phyloP scores from a whole-genome alignment of 2,329 filamentous ascomycete genomes.

The Fusarium kyushuense region DNA sequence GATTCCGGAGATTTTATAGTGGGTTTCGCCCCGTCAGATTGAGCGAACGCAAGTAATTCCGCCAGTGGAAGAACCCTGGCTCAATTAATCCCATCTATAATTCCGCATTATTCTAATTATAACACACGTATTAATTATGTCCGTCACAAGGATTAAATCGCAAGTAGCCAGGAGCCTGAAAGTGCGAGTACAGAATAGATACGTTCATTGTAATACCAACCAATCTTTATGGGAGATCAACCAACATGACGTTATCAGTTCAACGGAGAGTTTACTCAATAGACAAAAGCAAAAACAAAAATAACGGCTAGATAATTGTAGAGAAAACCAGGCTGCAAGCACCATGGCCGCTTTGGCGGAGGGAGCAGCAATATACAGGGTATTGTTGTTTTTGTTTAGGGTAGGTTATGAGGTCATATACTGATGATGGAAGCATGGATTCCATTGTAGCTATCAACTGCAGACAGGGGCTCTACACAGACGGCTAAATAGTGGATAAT shows the following conservation, averaged over 20 bases:
- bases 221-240: too few relatives aligned
- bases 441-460: too few relatives aligned
- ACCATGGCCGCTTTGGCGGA: not conserved
- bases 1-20: not conserved
- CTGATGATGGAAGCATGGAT: not conserved
- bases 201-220: too few relatives aligned
- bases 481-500: not conserved
- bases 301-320: too few relatives aligned
- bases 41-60: not conserved
- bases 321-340: too few relatives aligned
- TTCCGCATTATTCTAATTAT: not conserved
- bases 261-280: too few relatives aligned
- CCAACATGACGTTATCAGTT: too few relatives aligned
- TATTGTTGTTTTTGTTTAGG: not conserved
- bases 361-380: not conserved
- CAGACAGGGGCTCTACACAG: rapidly evolving
- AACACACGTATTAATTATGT: not conserved
- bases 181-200: too few relatives aligned
- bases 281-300: too few relatives aligned
- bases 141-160: not conserved
- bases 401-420: not conserved
- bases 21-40: not conserved
- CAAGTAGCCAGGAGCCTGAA: too few relatives aligned
- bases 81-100: not conserved
- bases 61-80: not conserved